Evolutionary conservation across 768 basidiomycete species (phyloP), one percentile per base, ranked within the genome.

Genomic region (Tricholomella constricta): DNA sequence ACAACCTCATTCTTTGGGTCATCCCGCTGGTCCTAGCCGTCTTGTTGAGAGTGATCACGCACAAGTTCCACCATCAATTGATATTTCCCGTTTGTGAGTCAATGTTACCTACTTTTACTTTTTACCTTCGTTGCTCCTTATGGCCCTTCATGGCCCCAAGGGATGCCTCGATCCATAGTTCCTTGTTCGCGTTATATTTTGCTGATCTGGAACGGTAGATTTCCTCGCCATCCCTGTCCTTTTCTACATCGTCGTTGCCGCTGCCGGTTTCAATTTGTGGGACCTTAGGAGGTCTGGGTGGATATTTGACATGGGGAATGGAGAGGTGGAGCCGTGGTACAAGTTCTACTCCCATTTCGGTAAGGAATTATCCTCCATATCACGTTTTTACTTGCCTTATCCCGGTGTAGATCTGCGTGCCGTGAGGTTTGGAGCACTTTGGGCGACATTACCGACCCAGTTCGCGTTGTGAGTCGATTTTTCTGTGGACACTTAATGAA

Each of bases 391-490:
- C 42, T 37, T 19, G 29, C 48, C 35, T 44, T 44, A 32, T 34
- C 25, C 38, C 50, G 29, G 12, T 45, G 7, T 62, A 91, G 90
- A 94, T 63, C 79, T 83, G 56, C 63, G 65, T 12, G 75, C 78
- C 17, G 82, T 89, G 12, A 74, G 72, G 17, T 91, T 84, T 72
- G 70, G 64, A 4, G 83, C 88, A 0, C 74, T 99, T 27, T 87
- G 88, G 84, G 72, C 80, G 1, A 95, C 93, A 0, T 72, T 99
- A 63, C 95, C 96, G 3, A 98, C 95, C 1, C 96, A 98, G 65
- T 83, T 98, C 53, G 96, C 96, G 4, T 68, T 99, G 84, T 88
- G 55, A 64, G 90, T 72, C 66, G n/a, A n/a, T 8, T 31, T 5
- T 29, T 15, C 12, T 48, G n/a, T 35, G 19, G 40, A 15, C 3